Evolutionary conservation across 345 rosid species (phyloP), one percentile per base, ranked within the genome.

Genomic region (Luvunga scandens): DNA sequence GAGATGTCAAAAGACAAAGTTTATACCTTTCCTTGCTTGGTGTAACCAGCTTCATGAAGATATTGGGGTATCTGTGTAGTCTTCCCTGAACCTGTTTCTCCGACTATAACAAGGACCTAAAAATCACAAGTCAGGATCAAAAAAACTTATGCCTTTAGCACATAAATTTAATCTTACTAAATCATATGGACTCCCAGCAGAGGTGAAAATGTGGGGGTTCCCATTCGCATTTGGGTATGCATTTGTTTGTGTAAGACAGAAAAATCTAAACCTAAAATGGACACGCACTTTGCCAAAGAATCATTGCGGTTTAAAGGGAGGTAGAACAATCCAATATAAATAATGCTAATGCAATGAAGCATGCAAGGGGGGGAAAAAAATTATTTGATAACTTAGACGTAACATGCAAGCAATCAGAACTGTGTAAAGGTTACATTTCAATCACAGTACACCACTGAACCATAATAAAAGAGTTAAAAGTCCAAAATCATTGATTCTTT

Each of bases 1-100:
- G 59, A 16, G 19, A 45, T 36, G 63, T 38, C 18, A 59, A 76
- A 61, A 70, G n/a, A 22, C 33, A 57, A 65, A 80, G 71, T 9
- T 53, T 72, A 77, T 86, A 94, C 98, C 97, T 89, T 94, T 72
- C 99, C 99, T 22, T 81, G 88, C 85, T 90, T 94, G 12, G 98
- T 95, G 88, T 93, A 95, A 81, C 98, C 98, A 80, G 94, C 97
- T 87, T 95, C 99, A 71, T 95, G 97, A 73, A 93, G 96, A 86
- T 95, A 95, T 71, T 95, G 99, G 33, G 98, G 98, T 77, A 93
- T 91, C 80, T 95, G 98, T 22, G 98, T 95, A 60, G 98, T 95
- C 90, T 95, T 95, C 72, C 98, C 98, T 36, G 98, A 95, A 80
- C 98, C 98, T 77, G 99, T 96, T 85, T 96, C 99, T 80, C 99